Evolutionary conservation across 2,329 filamentous ascomycete genomes (phyloP), one percentile per base, ranked within the genome.

Genomic region (Cadophora luteo-olivacea): DNA sequence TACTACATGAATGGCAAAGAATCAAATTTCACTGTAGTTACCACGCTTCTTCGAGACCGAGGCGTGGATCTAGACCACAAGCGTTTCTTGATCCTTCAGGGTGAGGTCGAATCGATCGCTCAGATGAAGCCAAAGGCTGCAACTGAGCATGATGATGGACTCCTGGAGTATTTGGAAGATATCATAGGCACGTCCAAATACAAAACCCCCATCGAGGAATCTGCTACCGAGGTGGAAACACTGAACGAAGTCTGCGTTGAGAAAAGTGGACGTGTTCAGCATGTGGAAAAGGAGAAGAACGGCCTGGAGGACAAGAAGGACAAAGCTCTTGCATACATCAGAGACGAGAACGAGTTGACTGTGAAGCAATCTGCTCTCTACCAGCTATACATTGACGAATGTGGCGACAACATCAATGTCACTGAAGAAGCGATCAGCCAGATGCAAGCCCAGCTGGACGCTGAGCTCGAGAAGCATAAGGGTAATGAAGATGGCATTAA

Each of bases 101-200:
- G 96, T 77, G 96, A 99, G 79, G 96, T 99, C 68, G 96, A 99
- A 80, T 97, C 95, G 0, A 99, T 99, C 78, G 95, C 96, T 7
- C 96, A 98, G 81, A 99, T 99, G 96, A 99, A 99, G 81, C 86
- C 97, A 22, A 99, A 99, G 80, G 96, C 97, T 4, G 90, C 87
- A 52, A 95, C 93, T 75, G 96, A 99, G 79, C 95, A 98, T 77
- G 96, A 99, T 70, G 96, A 99, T 76, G 96, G 96, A 14, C 86
- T 99, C 3, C 85, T 99, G 22, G 96, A 99, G 79, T 99, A 99
- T 72, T 87, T 99, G 0, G 96, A 99, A 79, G 96, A 99, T 77
- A 99, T 99, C 70, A 98, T 99, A 75, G 96, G 97, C 71, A 99
- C 96, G 0, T 98, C 96, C 6, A 97, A 97, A 79, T 99, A 99